Conservation (phyloP, 805 yeast species). For the Scheffersomyces ergatensis region DNA sequence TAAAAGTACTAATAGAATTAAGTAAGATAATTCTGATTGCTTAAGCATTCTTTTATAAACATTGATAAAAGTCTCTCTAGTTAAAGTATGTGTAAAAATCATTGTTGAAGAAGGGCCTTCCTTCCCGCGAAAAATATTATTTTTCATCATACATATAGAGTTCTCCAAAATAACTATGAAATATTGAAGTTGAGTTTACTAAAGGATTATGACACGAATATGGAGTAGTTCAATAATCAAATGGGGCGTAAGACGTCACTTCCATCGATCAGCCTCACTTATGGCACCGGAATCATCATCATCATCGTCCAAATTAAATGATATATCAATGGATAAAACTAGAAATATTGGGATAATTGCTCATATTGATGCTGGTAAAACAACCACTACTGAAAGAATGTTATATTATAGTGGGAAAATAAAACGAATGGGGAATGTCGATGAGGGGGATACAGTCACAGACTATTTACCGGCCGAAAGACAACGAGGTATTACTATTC, state of each 20-base stretch:
- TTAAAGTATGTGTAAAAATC: no score
- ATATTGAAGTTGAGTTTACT: no score
- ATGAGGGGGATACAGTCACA: slow-evolving; percentile 94
- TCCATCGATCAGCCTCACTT: background rate
- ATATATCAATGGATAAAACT: slow-evolving; percentile 35
- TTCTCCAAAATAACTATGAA: no score
- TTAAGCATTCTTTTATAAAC: no score
- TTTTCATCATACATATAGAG: no score
- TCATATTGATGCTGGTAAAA: slow-evolving; percentile 98
- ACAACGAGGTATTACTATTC: slow-evolving; percentile 92
- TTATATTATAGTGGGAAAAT: slow-evolving; percentile 86
- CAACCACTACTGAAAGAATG: slow-evolving; percentile 96
- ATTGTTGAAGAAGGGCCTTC: no score
- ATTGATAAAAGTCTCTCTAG: no score
- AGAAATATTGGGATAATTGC: slow-evolving; percentile 96
- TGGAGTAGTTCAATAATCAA: background rate
- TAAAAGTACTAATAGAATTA: no score
- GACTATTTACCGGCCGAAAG: slow-evolving; percentile 90
- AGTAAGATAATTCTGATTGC: no score
- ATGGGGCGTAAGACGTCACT: background rate
- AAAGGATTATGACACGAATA: background rate
- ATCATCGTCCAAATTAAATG: slow-evolving; percentile 16
- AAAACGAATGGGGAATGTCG: slow-evolving; percentile 83
- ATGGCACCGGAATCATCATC: no score
- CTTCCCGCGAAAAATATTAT: no score